Conservation (phyloP, 1,284 basidiomycete genomes). For the Cryptococcus sp. region DNA sequence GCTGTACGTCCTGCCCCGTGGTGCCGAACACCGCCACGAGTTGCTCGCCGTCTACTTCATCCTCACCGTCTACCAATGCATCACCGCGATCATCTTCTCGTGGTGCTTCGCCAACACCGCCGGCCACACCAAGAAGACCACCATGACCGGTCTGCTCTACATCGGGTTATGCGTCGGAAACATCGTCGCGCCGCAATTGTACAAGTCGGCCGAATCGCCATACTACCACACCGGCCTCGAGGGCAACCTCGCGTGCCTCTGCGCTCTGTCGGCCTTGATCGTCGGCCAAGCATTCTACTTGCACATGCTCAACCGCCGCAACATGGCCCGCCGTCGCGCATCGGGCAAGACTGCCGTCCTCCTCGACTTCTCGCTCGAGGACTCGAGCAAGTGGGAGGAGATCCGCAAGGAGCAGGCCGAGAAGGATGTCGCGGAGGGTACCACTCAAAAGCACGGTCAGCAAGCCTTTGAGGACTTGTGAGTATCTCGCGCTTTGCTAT, state of each 20-base stretch:
- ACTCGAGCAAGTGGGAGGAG: slow-evolving; percentile 38
- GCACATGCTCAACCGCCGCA: slow-evolving; percentile 54
- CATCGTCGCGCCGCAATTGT: slow-evolving; percentile 43
- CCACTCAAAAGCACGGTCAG: slow-evolving; percentile 43
- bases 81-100: slow-evolving; percentile 37
- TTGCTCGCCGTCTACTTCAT: slow-evolving; percentile 39
- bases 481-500: no score
- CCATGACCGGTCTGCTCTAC: slow-evolving; percentile 37
- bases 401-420: slow-evolving; percentile 30
- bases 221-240: slow-evolving; percentile 28
- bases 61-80: slow-evolving; percentile 32
- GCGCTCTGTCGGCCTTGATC: slow-evolving; percentile 25
- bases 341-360: slow-evolving; percentile 52
- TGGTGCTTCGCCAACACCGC: slow-evolving; percentile 38
- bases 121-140: slow-evolving; percentile 40
- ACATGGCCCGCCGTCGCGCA: slow-evolving; percentile 49
- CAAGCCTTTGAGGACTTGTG: slow-evolving; percentile 56
- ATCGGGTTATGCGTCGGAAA: slow-evolving; percentile 38
- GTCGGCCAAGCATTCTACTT: slow-evolving; percentile 52
- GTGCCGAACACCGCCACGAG: slow-evolving; percentile 18
- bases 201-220: slow-evolving; percentile 26
- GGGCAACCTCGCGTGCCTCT: slow-evolving; percentile 30
- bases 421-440: slow-evolving; percentile 27
- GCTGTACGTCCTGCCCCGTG: slow-evolving; percentile 31
- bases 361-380: slow-evolving; percentile 55